Percentiles rank a stretch among this genome's conserved stretches.
phyloP scores from a whole-genome alignment of 2,329 filamentous ascomycete genomes.

The Aspergillus fumigatiaffinis region DNA sequence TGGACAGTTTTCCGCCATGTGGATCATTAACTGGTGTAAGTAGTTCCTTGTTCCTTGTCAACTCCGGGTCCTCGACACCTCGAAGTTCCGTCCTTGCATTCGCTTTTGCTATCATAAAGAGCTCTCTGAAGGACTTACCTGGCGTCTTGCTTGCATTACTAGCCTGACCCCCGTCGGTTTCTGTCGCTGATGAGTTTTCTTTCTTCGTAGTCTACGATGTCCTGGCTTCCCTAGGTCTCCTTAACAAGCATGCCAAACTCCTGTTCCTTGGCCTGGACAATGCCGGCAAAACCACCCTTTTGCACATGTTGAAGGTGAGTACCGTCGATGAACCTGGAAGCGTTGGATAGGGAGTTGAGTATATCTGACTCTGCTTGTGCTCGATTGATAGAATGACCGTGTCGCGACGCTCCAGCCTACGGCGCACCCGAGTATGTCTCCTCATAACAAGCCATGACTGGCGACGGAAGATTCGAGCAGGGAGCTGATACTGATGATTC shows the following conservation, averaged over 20 bases:
- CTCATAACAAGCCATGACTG: neutral
- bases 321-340: neutral
- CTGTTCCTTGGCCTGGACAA: constrained; percentile 92
- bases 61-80: neutral
- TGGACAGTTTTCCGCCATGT: constrained; percentile 56
- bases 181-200: neutral
- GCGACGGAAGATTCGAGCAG: constrained; percentile 1
- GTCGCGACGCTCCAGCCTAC: constrained; percentile 88
- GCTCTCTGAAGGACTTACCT: neutral
- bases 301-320: constrained; percentile 91
- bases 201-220: constrained; percentile 71
- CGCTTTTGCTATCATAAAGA: neutral
- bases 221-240: constrained; percentile 77
- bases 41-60: constrained; percentile 14
- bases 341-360: neutral
- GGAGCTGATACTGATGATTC: constrained; percentile 10
- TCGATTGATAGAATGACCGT: constrained; percentile 70
- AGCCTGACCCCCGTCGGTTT: neutral
- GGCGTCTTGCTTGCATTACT: neutral
- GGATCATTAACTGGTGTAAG: constrained; percentile 94
- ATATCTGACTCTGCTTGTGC: neutral
- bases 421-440: constrained; percentile 75
- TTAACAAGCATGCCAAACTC: constrained; percentile 95
- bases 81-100: neutral
- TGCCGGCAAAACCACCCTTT: constrained; percentile 86